Conservation (phyloP, 2,329 filamentous ascomycete genomes). For the Rhynchosporium agropyri region DNA sequence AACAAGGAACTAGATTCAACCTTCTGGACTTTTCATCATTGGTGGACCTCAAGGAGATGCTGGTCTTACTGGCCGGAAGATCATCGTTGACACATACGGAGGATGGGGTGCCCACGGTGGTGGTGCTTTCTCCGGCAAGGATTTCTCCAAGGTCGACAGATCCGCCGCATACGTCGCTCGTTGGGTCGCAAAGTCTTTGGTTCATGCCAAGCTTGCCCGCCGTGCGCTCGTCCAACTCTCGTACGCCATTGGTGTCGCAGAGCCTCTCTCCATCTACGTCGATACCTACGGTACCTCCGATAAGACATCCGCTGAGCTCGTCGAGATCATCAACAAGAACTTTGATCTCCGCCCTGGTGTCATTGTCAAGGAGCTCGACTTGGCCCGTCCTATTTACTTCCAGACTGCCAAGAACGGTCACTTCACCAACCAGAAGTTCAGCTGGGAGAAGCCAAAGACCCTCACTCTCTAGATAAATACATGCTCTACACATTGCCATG, state of each 20-base stretch:
- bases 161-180: constrained; percentile 96
- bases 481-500: constrained; percentile 28
- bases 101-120: constrained; percentile 99
- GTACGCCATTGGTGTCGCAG: constrained; percentile 97
- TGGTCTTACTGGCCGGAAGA: constrained; percentile 98
- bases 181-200: constrained; percentile 99
- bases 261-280: constrained; percentile 97
- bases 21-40: constrained; percentile 97
- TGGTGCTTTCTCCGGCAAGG: constrained; percentile 99
- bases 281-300: constrained; percentile 95
- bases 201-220: constrained; percentile 84
- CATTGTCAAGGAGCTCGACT: constrained; percentile 91
- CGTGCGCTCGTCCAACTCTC: constrained; percentile 96
- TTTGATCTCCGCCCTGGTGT: constrained; percentile 98
- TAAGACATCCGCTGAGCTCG: constrained; percentile 88
- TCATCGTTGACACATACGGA: constrained; percentile 98
- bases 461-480: constrained; percentile 76
- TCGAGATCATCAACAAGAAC: constrained; percentile 92
- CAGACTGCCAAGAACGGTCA: constrained; percentile 99
- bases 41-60: constrained; percentile 99
- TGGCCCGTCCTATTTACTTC: constrained; percentile 96
- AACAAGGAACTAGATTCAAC: constrained; percentile 69
- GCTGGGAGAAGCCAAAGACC: constrained; percentile 96
- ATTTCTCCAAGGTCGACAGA: constrained; percentile 99
- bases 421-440: constrained; percentile 98